Conservation (phyloP, 2,329 filamentous ascomycete species). For the Hymenoscyphus salicellus region DNA sequence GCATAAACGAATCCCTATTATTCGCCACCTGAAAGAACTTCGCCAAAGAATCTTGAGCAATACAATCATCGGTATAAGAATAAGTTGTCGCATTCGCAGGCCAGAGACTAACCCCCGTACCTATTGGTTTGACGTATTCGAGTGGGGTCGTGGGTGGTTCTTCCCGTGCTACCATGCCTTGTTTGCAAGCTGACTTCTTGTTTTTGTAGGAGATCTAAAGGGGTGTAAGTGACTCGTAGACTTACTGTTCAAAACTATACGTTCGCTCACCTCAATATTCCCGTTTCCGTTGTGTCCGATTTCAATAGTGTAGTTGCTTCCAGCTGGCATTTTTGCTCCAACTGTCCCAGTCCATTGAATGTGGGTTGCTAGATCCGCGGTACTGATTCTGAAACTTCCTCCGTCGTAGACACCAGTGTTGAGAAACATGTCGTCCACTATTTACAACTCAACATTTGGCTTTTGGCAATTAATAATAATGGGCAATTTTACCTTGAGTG, state of each 20-base stretch:
- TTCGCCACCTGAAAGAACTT: conserved; percentile 49
- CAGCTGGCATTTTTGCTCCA: conserved; percentile 45
- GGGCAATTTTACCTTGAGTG: conserved; percentile 15
- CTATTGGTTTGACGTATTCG: conserved; percentile 45
- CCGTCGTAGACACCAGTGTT: conserved; percentile 45
- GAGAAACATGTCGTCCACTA: conserved; percentile 59
- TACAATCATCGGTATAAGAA: conserved; percentile 38
- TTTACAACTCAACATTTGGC: background rate
- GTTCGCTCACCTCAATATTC: conserved; percentile 39
- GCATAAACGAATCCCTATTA: conserved; percentile 49
- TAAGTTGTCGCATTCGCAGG: conserved; percentile 32
- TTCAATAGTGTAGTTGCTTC: conserved; percentile 50
- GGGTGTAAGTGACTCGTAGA: background rate
- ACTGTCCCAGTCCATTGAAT: conserved; percentile 41
- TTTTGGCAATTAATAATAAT: background rate
- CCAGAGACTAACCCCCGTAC: conserved; percentile 49
- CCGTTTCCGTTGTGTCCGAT: conserved; percentile 53
- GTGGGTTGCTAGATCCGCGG: conserved; percentile 45
- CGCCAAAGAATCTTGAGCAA: conserved; percentile 46
- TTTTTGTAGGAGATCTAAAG: conserved; percentile 5
- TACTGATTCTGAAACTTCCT: conserved; percentile 46
- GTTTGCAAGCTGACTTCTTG: conserved; percentile 10
- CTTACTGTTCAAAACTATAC: background rate
- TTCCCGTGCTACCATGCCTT: conserved; percentile 41
- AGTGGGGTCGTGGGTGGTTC: conserved; percentile 42